Conservation (phyloP, 2,329 filamentous ascomycete genomes). For the Verticillium albo-atrum region DNA sequence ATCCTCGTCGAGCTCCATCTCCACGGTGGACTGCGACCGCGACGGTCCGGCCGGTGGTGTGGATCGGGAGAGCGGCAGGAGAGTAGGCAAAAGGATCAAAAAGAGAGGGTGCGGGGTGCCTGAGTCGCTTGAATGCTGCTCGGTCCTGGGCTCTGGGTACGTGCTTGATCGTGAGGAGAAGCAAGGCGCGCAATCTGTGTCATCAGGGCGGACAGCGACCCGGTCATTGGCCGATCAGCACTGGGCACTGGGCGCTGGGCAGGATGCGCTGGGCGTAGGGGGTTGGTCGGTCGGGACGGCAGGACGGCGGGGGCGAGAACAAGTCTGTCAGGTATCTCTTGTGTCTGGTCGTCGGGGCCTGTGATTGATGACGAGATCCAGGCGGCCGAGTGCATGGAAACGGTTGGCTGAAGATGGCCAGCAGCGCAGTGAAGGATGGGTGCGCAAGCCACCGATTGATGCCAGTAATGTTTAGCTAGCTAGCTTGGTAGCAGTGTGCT, state of each 20-base stretch:
- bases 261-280: not conserved
- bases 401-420: not conserved
- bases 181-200: not conserved
- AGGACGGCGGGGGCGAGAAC: not conserved
- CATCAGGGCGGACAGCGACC: not conserved
- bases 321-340: not conserved
- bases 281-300: not conserved
- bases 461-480: not conserved
- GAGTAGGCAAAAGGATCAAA: not conserved
- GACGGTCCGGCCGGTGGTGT: not conserved
- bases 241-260: not conserved
- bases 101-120: not conserved
- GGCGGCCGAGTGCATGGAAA: not conserved
- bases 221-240: not conserved
- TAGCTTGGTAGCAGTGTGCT: not conserved
- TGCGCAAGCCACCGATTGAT: not conserved
- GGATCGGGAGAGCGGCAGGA: not conserved
- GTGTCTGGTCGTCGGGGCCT: not conserved
- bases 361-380: not conserved
- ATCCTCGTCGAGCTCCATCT: constrained; percentile 11
- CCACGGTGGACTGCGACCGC: not conserved
- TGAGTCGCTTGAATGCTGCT: not conserved
- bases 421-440: not conserved
- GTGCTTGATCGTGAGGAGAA: not conserved
- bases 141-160: not conserved